Percentiles rank a stretch among this genome's conserved stretches.
Conservation (phyloP, 148 eudicot genomes). For the Diospyros lotus region DNA sequence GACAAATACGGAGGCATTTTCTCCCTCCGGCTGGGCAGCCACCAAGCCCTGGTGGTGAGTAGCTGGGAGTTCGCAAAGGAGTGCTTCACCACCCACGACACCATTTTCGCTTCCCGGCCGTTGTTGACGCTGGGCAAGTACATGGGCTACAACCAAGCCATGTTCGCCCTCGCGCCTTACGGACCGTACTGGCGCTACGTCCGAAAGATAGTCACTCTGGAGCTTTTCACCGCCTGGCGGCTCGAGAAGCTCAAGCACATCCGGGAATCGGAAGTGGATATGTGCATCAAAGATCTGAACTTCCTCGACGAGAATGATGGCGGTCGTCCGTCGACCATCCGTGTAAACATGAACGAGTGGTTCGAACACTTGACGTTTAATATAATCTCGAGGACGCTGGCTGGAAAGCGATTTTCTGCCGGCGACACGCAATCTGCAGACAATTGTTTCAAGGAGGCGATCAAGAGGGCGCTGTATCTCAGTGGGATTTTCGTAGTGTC, state of each 20-base stretch:
- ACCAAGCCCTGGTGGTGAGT: background rate
- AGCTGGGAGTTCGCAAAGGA: constrained; percentile 8
- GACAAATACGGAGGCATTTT: constrained; percentile 3
- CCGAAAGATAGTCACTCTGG: background rate
- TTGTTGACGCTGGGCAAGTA: background rate
- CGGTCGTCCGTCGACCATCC: background rate
- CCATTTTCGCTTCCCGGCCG: background rate
- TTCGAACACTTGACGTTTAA: constrained; percentile 1
- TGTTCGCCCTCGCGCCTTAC: background rate
- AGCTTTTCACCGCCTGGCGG: background rate
- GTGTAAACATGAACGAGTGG: background rate
- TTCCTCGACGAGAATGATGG: background rate
- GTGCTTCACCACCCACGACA: constrained; percentile 10
- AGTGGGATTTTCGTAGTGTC: background rate
- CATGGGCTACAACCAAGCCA: background rate
- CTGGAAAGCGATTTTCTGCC: background rate
- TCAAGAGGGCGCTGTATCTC: background rate
- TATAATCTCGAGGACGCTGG: background rate
- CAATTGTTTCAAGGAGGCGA: background rate
- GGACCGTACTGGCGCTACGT: constrained; percentile 6
- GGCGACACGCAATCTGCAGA: background rate
- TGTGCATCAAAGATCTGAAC: background rate
- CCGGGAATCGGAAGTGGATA: background rate
- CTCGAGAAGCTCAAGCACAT: constrained; percentile 2
- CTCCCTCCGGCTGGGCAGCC: background rate